These are phyloP conservation scores for Penicillium oxalicum DNA, from an alignment of 2,329 filamentous ascomycete genomes.

Conservation along the genomic window DNA sequence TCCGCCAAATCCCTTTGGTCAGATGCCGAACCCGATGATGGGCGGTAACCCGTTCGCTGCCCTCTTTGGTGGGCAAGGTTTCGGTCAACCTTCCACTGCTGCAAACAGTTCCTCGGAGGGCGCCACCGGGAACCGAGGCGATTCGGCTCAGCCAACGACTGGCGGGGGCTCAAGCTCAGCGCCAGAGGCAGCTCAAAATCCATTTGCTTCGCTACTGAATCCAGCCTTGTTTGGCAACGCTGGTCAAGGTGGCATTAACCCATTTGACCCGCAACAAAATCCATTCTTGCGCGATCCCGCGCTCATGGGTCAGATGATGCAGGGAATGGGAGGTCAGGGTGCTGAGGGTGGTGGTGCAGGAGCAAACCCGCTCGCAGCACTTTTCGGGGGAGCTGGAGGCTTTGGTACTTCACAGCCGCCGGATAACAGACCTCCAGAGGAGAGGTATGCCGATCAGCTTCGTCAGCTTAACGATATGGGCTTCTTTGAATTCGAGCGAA, in stretches of 20 bases:
- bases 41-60: constrained; percentile 50
- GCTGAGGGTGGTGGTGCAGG: constrained; percentile 31
- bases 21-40: constrained; percentile 13
- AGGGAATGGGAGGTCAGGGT: constrained; percentile 40
- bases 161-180: constrained; percentile 31
- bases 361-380: constrained; percentile 41
- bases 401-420: constrained; percentile 50
- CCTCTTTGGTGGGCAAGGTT: constrained; percentile 44
- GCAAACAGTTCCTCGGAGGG: constrained; percentile 25
- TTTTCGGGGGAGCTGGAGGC: constrained; percentile 51
- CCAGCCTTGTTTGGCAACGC: constrained; percentile 30
- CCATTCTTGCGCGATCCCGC: constrained; percentile 57
- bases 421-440: constrained; percentile 87
- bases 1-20: constrained; percentile 15
- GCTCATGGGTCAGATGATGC: constrained; percentile 53
- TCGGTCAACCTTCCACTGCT: constrained; percentile 20
- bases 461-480: constrained; percentile 97
- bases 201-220: constrained; percentile 62
- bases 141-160: constrained; percentile 25
- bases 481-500: constrained; percentile 93
- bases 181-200: constrained; percentile 50
- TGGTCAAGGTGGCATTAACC: constrained; percentile 40
- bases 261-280: constrained; percentile 45
- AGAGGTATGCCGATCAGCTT: constrained; percentile 83
- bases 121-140: constrained; percentile 25